Evolutionary conservation across 805 yeast genomes (phyloP).

Genomic region (Schwanniomyces yamadae): DNA sequence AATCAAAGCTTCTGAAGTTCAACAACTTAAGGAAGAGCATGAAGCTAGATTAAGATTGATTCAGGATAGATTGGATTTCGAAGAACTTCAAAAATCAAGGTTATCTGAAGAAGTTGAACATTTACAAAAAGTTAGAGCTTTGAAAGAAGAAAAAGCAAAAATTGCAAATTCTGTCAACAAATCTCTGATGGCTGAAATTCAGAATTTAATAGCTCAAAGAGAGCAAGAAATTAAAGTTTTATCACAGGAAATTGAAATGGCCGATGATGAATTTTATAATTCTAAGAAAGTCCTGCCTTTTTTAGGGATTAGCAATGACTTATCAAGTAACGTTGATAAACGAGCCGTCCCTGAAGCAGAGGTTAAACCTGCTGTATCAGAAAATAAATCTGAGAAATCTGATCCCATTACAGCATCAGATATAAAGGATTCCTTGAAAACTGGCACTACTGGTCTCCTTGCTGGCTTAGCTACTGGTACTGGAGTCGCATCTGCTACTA

Average conservation of each 20-base stretch:
- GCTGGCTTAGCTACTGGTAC: conserved; percentile 15
- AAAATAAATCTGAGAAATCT: conserved; percentile 1
- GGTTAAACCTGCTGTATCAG: conserved; percentile 5
- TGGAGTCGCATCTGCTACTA: conserved; percentile 6
- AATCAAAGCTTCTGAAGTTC: conserved; percentile 30
- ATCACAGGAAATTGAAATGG: conserved; percentile 32
- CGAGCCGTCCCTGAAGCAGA: conserved; percentile 15
- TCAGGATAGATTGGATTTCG: conserved; percentile 30
- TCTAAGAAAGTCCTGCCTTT: conserved; percentile 12
- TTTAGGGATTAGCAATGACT: conserved; percentile 33
- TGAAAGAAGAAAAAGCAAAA: conserved; percentile 38
- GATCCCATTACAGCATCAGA: conserved; percentile 1
- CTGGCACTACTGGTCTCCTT: conserved; percentile 13
- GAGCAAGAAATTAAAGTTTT: conserved; percentile 33
- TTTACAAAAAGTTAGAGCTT: conserved; percentile 37
- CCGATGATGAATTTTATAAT: conserved; percentile 25
- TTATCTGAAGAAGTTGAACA: conserved; percentile 39
- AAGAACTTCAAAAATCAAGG: conserved; percentile 37
- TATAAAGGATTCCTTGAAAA: conserved; percentile 1
- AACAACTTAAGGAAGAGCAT: conserved; percentile 34
- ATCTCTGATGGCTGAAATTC: conserved; percentile 23
- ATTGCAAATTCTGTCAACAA: conserved; percentile 22
- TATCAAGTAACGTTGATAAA: conserved; percentile 16
- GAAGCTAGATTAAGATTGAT: conserved; percentile 29
- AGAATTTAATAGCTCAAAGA: conserved; percentile 30